A percentile compares a stretch with the other conserved stretches of the same genome.
phyloP scores from a whole-genome alignment of 2,329 filamentous ascomycete species.

The Amauroascus niger region DNA sequence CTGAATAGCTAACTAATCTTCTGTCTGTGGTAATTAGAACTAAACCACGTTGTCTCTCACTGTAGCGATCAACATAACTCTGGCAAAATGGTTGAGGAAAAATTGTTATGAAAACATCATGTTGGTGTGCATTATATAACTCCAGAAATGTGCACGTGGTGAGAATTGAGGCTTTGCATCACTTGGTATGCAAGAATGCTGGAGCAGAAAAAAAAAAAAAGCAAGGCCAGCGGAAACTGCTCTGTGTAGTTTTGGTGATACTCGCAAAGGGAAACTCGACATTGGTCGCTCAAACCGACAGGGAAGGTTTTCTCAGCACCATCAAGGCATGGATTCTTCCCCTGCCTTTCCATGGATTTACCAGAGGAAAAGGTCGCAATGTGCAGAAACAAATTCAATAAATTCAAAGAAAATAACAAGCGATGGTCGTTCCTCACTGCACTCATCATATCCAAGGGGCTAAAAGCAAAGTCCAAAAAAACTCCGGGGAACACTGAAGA shows the following conservation, averaged over 20 bases:
- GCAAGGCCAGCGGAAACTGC: not conserved
- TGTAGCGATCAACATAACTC: no score
- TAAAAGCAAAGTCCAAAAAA: not conserved
- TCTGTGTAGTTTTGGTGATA: not conserved
- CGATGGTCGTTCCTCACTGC: not conserved
- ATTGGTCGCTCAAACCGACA: not conserved
- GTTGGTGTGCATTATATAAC: no score
- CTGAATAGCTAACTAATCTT: no score
- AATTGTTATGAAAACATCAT: no score
- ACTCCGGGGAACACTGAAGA: not conserved
- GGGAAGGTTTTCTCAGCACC: not conserved
- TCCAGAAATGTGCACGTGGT: no score
- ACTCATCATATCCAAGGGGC: not conserved
- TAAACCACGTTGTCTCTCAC: no score
- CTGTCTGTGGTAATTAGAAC: no score
- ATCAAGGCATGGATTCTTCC: not conserved
- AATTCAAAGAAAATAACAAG: not conserved
- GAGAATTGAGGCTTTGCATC: not conserved
- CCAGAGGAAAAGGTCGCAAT: not conserved
- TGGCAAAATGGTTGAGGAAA: no score
- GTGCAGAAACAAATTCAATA: not conserved
- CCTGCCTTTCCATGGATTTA: not conserved
- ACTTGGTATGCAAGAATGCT: not conserved
- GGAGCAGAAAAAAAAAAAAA: not conserved
- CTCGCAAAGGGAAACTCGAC: not conserved